These are phyloP conservation scores for Eimeria falciformis DNA, from an alignment of 169 alveolate species.

Conservation along the genomic window DNA sequence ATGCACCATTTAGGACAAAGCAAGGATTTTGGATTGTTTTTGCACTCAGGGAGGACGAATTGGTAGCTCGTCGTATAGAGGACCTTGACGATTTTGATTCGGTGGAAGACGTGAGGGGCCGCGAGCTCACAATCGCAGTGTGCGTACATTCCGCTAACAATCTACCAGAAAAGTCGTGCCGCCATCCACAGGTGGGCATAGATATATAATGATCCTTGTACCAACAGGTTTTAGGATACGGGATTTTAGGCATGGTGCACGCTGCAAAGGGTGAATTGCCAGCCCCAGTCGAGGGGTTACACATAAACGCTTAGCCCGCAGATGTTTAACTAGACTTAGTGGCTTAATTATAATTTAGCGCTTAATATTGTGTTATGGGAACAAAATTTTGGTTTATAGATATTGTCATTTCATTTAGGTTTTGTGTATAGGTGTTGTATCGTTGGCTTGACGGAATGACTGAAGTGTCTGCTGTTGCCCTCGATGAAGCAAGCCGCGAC, in stretches of 20 bases:
- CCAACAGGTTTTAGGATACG: too few relatives aligned
- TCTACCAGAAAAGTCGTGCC: constrained; percentile 65
- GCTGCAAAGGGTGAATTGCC: too few relatives aligned
- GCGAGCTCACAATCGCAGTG: constrained; percentile 68
- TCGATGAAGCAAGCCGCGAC: constrained; percentile 63
- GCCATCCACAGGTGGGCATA: constrained; percentile 67
- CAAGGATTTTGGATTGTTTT: background rate
- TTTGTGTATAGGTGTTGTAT: constrained; percentile 40
- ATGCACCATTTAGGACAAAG: background rate
- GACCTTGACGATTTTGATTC: constrained; percentile 74
- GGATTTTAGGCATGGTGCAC: too few relatives aligned
- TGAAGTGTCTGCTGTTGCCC: constrained; percentile 63
- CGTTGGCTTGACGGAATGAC: constrained; percentile 72
- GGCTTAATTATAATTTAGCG: too few relatives aligned
- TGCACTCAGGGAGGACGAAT: constrained; percentile 54
- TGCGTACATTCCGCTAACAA: constrained; percentile 69
- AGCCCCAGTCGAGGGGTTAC: too few relatives aligned
- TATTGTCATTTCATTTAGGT: background rate
- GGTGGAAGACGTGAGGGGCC: constrained; percentile 76
- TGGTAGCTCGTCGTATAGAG: constrained; percentile 56
- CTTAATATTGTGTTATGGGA: too few relatives aligned
- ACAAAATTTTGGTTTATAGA: background rate
- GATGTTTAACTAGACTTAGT: too few relatives aligned
- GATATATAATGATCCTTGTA: background rate
- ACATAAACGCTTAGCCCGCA: too few relatives aligned